These are phyloP conservation scores for Exophiala phaeomuriformis DNA, from an alignment of 2,329 filamentous ascomycete species.

Conservation along the genomic window DNA sequence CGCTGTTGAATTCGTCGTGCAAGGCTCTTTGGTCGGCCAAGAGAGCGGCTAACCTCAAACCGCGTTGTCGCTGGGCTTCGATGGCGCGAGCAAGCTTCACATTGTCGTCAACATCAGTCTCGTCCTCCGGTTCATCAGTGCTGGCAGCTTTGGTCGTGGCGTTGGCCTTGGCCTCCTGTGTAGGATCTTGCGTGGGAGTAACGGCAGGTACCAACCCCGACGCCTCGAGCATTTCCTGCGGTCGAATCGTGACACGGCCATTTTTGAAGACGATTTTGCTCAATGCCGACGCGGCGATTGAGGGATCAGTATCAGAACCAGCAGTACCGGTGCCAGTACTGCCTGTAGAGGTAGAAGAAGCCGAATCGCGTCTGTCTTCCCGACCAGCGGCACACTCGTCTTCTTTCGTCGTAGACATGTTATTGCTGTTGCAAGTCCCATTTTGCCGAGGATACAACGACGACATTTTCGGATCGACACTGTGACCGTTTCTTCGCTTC, in stretches of 20 bases:
- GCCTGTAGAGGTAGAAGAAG: no score
- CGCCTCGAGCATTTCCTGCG: slow-evolving; percentile 39
- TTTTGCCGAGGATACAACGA: slow-evolving; percentile 11
- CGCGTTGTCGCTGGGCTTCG: slow-evolving; percentile 29
- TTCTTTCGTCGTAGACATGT: background rate
- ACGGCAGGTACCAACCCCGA: slow-evolving; percentile 17
- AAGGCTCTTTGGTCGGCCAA: slow-evolving; percentile 31
- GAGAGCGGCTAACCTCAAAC: slow-evolving; percentile 31
- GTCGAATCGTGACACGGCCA: slow-evolving; percentile 73
- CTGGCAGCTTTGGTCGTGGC: background rate
- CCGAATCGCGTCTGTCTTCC: slow-evolving; percentile 35
- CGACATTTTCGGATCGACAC: slow-evolving; percentile 9
- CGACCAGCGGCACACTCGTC: background rate
- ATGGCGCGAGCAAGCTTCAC: slow-evolving; percentile 4
- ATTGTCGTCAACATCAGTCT: background rate
- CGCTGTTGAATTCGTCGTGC: slow-evolving; percentile 30
- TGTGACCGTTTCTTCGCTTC: slow-evolving; percentile 2
- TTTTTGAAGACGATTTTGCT: slow-evolving; percentile 79
- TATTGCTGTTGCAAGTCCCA: background rate
- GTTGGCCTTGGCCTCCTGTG: no score
- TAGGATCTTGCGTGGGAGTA: background rate
- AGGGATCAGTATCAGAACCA: no score
- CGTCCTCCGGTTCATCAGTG: background rate
- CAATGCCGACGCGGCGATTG: slow-evolving; percentile 61
- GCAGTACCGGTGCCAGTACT: no score